A percentile compares a stretch with the other conserved stretches of the same genome.
These are phyloP conservation scores for Lactarius hatsudake DNA, from an alignment of 768 basidiomycete genomes.

Conservation along the genomic window DNA sequence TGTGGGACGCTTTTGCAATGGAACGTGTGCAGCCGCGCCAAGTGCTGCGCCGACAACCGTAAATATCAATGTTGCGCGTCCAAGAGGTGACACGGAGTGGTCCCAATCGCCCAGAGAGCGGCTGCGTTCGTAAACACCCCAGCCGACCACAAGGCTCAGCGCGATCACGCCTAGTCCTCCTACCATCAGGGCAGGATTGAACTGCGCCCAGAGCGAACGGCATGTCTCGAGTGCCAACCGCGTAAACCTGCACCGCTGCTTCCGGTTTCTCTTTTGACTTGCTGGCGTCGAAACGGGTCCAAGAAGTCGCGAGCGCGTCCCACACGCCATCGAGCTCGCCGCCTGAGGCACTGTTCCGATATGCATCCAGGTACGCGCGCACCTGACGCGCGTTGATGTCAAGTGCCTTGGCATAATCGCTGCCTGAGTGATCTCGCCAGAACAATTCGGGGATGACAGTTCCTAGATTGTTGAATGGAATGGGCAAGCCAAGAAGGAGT, in stretches of 20 bases:
- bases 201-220: constrained; percentile 91
- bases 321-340: constrained; percentile 71
- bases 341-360: constrained; percentile 67
- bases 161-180: constrained; percentile 66
- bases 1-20: not conserved
- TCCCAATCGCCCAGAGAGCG: constrained; percentile 43
- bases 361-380: constrained; percentile 69
- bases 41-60: constrained; percentile 13
- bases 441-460: constrained; percentile 91
- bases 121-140: constrained; percentile 54
- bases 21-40: not conserved
- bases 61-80: constrained; percentile 7
- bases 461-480: constrained; percentile 96
- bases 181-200: constrained; percentile 75
- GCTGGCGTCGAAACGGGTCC: constrained; percentile 9
- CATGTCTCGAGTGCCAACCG: constrained; percentile 65
- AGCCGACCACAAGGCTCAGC: constrained; percentile 52
- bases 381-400: constrained; percentile 74
- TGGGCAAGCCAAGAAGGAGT: constrained; percentile 85
- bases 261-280: constrained; percentile 13
- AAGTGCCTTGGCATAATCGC: constrained; percentile 56
- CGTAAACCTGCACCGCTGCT: constrained; percentile 47
- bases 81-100: constrained; percentile 37
- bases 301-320: constrained; percentile 42
- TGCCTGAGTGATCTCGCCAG: constrained; percentile 45